Base-by-base conservation (phyloP, 2,329 filamentous ascomycete genomes). In the Apiospora koreana region DNA sequence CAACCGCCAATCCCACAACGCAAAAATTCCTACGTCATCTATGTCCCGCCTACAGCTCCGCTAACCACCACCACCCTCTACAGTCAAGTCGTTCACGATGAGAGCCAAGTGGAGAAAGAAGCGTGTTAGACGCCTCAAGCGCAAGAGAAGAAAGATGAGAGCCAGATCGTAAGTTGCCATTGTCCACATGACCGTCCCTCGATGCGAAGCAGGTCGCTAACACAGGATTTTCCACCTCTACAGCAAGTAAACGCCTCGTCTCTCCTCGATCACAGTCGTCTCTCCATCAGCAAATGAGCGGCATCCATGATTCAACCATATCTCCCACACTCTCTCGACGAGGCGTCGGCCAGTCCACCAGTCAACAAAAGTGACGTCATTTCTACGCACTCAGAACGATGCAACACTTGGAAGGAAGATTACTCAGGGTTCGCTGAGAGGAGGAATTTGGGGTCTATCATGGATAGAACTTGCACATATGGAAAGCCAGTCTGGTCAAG, bases 31-130 rank as follows among this genome's bases (percentile, higher is more conserved):
- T 28, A 62, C 54, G 54, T 62, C 54, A 62, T 62, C 31, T 38
- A 31, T 62, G 54, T 62, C 54, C 54, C 54, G 54, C 54, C 31
- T 9, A 62, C 31, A n/a, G 18, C 31, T 62, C 21, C 21, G 54
- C 54, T 62, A 62, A 62, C 54, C 54, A 62, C 31, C 28, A 58
- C 3, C 54, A 38, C 54, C 54, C 31, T 38, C 54, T 62, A 6
- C 54, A 62, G 54, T 62, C 54, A 62, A 62, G 54, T 62, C 58
- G 67, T 65, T 71, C 87, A 89, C 85, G 86, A 89, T 90, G 88
- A 87, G 95, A 95, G 94, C 94, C 84, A 98, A 98, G 90, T 98
- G 95, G 95, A 95, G 95, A 90, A 98, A 98, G 93, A 98, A 98
- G 95, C 91, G 95, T 84, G 94, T 97, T 87, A 90, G 95, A 83